A percentile compares a stretch with the other conserved stretches of the same genome.
Conservation (phyloP, 2,329 filamentous ascomycete genomes). For the Fusarium dimerum region DNA sequence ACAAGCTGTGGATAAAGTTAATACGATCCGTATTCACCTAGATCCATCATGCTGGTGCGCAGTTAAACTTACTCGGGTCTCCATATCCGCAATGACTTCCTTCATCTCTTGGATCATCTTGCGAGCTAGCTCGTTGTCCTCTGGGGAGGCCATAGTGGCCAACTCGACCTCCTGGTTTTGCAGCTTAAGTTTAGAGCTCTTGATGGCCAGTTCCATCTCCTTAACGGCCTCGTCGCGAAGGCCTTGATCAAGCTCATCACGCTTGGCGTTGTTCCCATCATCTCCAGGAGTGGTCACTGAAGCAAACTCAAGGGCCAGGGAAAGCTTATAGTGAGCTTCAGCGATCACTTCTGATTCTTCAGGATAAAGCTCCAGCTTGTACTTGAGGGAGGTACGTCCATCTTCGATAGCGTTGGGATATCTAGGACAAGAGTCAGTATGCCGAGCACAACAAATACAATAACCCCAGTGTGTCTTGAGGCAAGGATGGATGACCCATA, state of each 20-base stretch:
- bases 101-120: conserved; percentile 71
- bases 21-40: not conserved
- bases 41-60: not conserved
- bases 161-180: conserved; percentile 69
- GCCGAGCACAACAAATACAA: not conserved
- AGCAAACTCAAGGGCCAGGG: conserved; percentile 90
- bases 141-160: conserved; percentile 60
- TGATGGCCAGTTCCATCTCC: conserved; percentile 74
- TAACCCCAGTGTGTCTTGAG: not conserved
- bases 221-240: conserved; percentile 70
- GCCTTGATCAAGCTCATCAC: conserved; percentile 62
- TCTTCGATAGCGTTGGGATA: conserved; percentile 88
- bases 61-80: conserved; percentile 62
- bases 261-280: conserved; percentile 47
- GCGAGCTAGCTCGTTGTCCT: conserved; percentile 65
- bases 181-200: conserved; percentile 70
- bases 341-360: conserved; percentile 83
- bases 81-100: conserved; percentile 77
- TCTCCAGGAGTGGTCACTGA: conserved; percentile 67
- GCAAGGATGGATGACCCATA: conserved; percentile 33
- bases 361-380: conserved; percentile 78
- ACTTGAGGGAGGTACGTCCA: conserved; percentile 71
- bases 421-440: conserved; percentile 37
- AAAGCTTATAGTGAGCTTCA: conserved; percentile 95
- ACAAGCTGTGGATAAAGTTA: conserved; percentile 50